phyloP scores from a whole-genome alignment of 805 yeast species.

The Kodamaea kakaduensis region DNA sequence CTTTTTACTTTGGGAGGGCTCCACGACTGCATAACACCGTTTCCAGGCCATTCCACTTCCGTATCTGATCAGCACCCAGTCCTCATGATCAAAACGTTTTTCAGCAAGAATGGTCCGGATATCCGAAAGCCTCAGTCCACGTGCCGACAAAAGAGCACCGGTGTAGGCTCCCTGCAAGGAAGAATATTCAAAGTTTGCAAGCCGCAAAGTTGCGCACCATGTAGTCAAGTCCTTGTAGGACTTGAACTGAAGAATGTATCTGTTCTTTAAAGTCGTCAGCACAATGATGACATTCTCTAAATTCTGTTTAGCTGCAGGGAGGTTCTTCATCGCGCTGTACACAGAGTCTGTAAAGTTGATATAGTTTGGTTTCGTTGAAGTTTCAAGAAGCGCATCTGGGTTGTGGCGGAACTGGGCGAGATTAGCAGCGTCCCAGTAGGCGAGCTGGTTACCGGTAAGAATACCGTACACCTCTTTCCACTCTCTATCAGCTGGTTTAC shows the following conservation, averaged over 20 bases:
- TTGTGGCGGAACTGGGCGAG: conserved; percentile 51
- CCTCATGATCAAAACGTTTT: conserved; percentile 82
- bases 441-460: conserved; percentile 83
- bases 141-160: conserved; percentile 87
- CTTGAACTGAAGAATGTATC: conserved; percentile 77
- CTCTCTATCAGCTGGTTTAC: conserved; percentile 73
- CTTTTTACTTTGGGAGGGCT: conserved; percentile 55
- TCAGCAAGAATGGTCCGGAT: conserved; percentile 81
- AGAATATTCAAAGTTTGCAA: conserved; percentile 76
- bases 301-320: conserved; percentile 62
- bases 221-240: conserved; percentile 57
- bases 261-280: conserved; percentile 86
- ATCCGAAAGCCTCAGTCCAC: conserved; percentile 84
- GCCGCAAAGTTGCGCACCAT: conserved; percentile 83
- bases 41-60: conserved; percentile 99
- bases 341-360: conserved; percentile 89
- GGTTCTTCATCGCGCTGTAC: conserved; percentile 62
- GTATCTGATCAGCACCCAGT: conserved; percentile 91
- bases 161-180: conserved; percentile 93
- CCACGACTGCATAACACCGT: conserved; percentile 85
- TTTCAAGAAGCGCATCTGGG: conserved; percentile 51
- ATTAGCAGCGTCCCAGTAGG: conserved; percentile 83
- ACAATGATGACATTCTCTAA: conserved; percentile 78
- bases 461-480: conserved; percentile 96
- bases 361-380: conserved; percentile 76